Conservation (phyloP, 805 yeast species). For the Candida patagonica region DNA sequence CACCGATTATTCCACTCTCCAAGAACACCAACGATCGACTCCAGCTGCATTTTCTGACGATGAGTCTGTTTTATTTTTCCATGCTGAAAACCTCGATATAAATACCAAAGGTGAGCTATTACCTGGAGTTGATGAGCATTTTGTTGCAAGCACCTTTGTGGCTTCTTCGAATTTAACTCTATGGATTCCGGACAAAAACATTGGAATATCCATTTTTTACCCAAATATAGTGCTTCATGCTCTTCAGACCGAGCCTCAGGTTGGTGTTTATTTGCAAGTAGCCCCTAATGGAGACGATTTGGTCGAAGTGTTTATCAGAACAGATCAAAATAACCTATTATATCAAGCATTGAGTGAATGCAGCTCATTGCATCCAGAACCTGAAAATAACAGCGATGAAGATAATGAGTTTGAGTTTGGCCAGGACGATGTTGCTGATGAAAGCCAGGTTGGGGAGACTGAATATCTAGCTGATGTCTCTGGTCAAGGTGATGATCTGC, state of each 20-base stretch:
- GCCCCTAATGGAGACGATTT: conserved; percentile 1
- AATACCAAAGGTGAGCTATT: conserved; percentile 1
- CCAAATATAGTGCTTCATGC: conserved; percentile 22
- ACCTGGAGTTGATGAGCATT: neutral
- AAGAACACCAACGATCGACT: conserved; percentile 25
- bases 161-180: conserved; percentile 21
- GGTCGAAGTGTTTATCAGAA: conserved; percentile 9
- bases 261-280: conserved; percentile 17
- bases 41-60: conserved; percentile 29
- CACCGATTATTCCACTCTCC: conserved; percentile 20
- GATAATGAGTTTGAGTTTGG: conserved; percentile 9
- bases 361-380: conserved; percentile 20
- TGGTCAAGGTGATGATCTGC: conserved; percentile 8
- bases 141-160: conserved; percentile 15
- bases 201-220: conserved; percentile 19
- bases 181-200: conserved; percentile 16
- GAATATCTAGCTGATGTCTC: neutral
- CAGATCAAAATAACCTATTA: conserved; percentile 5
- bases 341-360: conserved; percentile 19
- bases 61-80: conserved; percentile 22
- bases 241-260: conserved; percentile 10
- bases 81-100: neutral
- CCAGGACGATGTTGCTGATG: conserved; percentile 7
- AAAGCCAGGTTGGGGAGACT: neutral
- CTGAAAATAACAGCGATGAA: conserved; percentile 8